phyloP scores from a whole-genome alignment of 2,329 filamentous ascomycete species.

The Pestalotiopsis sp. region DNA sequence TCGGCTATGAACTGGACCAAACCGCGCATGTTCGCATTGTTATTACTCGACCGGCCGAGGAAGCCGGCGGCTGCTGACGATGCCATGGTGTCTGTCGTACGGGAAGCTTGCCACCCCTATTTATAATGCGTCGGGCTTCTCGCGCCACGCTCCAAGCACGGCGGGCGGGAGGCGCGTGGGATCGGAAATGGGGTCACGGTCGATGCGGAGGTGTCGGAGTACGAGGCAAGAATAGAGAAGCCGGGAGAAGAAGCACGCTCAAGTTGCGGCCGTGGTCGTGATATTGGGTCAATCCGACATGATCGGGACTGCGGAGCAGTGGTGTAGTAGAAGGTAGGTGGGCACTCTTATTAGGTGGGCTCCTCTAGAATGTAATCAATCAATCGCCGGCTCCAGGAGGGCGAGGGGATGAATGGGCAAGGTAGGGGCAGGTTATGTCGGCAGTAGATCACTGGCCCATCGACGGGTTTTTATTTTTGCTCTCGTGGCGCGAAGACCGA shows the following conservation, averaged over 20 bases:
- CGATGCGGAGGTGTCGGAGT: neutral
- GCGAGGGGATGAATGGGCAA: neutral
- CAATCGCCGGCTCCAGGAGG: neutral
- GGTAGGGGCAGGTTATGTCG: neutral
- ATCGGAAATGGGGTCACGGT: neutral
- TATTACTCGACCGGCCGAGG: conserved; percentile 66
- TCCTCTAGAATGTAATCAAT: neutral
- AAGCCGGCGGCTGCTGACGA: conserved; percentile 60
- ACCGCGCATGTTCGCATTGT: conserved; percentile 74
- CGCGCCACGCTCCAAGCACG: neutral
- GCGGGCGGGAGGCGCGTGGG: neutral
- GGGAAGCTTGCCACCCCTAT: conserved; percentile 11
- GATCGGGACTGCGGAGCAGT: conserved; percentile 21
- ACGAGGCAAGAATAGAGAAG: neutral
- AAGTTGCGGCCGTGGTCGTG: conserved; percentile 34
- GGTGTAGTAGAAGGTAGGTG: neutral
- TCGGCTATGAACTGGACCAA: conserved; percentile 99
- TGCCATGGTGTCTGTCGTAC: conserved; percentile 50
- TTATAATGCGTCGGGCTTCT: neutral
- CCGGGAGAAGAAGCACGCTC: conserved; percentile 26
- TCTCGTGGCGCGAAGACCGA: neutral
- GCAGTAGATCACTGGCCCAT: neutral
- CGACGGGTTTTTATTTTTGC: neutral
- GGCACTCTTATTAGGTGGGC: neutral
- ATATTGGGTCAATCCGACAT: conserved; percentile 33